Percentiles rank a stretch among this genome's conserved stretches.
Conservation (phyloP, 352 stramenopile species). For the Globisporangium cystogenes region DNA sequence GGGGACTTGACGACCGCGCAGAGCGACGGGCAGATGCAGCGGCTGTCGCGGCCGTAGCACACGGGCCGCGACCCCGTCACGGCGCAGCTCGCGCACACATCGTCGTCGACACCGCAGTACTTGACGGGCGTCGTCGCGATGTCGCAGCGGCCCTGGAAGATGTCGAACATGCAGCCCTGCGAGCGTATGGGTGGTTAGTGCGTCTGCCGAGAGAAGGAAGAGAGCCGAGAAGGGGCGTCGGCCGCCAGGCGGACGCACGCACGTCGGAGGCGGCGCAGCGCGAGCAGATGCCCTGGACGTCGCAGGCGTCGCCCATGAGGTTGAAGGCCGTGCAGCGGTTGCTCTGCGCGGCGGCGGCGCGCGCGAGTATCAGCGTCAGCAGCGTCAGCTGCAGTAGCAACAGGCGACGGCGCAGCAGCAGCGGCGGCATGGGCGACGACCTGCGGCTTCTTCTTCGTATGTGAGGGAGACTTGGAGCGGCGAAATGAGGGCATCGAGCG, state of each 20-base stretch:
- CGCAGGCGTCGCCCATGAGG: slow-evolving; percentile 25
- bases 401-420: not conserved
- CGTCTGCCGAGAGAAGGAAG: not conserved
- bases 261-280: slow-evolving; percentile 31
- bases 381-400: too few relatives aligned
- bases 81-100: slow-evolving; percentile 19
- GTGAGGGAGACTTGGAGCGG: too few relatives aligned
- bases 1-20: slow-evolving; percentile 20
- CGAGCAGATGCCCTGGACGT: slow-evolving; percentile 33
- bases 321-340: slow-evolving; percentile 26
- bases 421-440: not conserved
- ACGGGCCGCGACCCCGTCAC: slow-evolving; percentile 25
- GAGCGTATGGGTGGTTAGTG: not conserved
- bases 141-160: slow-evolving; percentile 22
- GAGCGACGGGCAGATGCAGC: slow-evolving; percentile 38
- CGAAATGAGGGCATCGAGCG: not conserved
- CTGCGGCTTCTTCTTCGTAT: too few relatives aligned
- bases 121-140: slow-evolving; percentile 10
- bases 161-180: slow-evolving; percentile 35
- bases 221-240: not conserved
- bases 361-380: not conserved
- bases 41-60: slow-evolving; percentile 21
- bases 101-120: slow-evolving; percentile 25
- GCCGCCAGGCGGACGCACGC: too few relatives aligned
- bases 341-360: not conserved